Conservation (phyloP, 2,329 filamentous ascomycete genomes). For the Stagonosporopsis tanaceti region DNA sequence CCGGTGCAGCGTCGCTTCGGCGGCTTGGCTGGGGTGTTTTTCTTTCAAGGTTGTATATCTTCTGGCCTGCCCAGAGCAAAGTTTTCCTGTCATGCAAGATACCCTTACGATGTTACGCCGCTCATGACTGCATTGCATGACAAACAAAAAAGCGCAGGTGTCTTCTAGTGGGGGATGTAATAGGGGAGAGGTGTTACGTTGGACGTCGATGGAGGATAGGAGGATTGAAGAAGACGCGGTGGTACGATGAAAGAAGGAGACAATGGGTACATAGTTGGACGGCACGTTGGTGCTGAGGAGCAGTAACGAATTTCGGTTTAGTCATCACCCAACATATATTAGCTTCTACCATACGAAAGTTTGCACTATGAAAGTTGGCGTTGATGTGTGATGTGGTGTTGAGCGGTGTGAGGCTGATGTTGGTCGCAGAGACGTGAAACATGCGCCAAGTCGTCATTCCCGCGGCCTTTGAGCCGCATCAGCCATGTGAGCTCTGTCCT, state of each 20-base stretch:
- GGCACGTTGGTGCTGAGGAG: background rate
- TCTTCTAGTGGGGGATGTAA: slow-evolving; percentile 25
- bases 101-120: slow-evolving; percentile 39
- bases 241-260: background rate
- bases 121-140: slow-evolving; percentile 36
- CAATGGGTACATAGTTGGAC: background rate
- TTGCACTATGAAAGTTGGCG: background rate
- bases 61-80: slow-evolving; percentile 13
- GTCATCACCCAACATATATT: slow-evolving; percentile 1
- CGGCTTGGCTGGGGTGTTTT: slow-evolving; percentile 18
- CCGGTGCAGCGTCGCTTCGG: slow-evolving; percentile 24
- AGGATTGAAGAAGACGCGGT: background rate
- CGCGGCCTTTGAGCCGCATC: slow-evolving; percentile 12
- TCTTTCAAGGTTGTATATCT: slow-evolving; percentile 14
- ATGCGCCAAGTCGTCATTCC: slow-evolving; percentile 18
- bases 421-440: background rate
- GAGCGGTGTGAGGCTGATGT: background rate
- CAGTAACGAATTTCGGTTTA: slow-evolving; percentile 22
- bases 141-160: slow-evolving; percentile 22
- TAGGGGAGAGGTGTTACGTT: background rate
- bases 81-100: slow-evolving; percentile 26
- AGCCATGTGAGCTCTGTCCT: slow-evolving; percentile 3
- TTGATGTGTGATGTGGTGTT: background rate
- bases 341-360: background rate
- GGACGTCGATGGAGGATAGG: background rate